Base-by-base conservation (phyloP, 75 land plant genomes). In the Chamaecyparis obtusa region DNA sequence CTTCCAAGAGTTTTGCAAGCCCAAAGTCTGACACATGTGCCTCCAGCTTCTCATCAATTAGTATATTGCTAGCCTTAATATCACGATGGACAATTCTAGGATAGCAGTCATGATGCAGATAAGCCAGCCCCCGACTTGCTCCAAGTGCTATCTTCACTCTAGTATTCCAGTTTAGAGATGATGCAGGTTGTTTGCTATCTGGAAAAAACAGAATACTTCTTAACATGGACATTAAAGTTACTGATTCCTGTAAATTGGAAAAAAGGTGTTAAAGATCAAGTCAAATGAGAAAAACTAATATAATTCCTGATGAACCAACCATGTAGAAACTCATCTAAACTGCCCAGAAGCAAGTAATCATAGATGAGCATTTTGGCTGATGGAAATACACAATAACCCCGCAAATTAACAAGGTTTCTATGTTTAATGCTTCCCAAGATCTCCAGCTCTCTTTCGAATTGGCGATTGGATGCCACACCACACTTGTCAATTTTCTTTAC, bases 11-110 rank as follows among this genome's bases (percentile, higher is more conserved):
- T 84, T 97, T 97, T 43, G 98, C 99, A 82, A 97, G 92, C 30
- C 99, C 99, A 92, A 96, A 97, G 90, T 97, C 99, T 43, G 99
- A 97, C 11, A 97, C 95, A 87, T 91, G 98, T 33, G 99, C 95
- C 87, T 97, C 96, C 67, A 97, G 84, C 86, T 94, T 96, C 36
- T 89, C 90, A 88, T 97, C 98, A 43, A 97, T 92, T 17, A 97
- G 91, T 32, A 97, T 94, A 80, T 97, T 97, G 92, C 95, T 97
- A 21, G 99, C 94, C 88, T 97, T 97, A 75, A 97, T 94, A 87
- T 97, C 95, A 36, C 96, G 90, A 87, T 97, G 99, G 17, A 97
- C 88, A 69, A 97, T 97, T 83, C 87, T 87, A 69, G 99, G 99
- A 78, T 85, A 92, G 89, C 99, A 97, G 77, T 95, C 97, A 88